Percentiles rank a stretch among this genome's conserved stretches.
phyloP scores from a whole-genome alignment of 305 asterid genomes.

The Fraxinus xanthoxyloides region DNA sequence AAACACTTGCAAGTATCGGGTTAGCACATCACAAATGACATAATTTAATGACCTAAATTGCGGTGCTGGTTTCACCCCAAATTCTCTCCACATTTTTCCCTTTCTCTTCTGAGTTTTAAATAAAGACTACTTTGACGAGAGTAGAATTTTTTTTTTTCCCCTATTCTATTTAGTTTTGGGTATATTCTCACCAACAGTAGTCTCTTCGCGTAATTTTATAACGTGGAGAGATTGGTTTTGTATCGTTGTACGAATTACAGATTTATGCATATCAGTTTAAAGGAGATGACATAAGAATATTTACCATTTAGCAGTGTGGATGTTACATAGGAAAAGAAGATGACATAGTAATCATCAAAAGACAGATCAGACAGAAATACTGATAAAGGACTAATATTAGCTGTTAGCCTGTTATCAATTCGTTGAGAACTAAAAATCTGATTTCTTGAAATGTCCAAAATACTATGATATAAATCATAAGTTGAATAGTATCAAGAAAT shows the following conservation, averaged over 20 bases:
- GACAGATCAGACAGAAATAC: constrained; percentile 15
- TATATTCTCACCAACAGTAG: not conserved
- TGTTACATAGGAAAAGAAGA: constrained; percentile 14
- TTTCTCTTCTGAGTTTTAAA: not conserved
- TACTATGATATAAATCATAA: too few relatives aligned
- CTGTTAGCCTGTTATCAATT: constrained; percentile 12
- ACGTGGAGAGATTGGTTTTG: not conserved
- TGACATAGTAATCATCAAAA: constrained; percentile 27
- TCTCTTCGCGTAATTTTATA: not conserved
- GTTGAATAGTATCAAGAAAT: not conserved
- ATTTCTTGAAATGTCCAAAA: constrained; percentile 24
- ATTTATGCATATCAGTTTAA: not conserved
- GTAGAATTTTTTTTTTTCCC: not conserved
- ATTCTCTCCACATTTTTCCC: not conserved
- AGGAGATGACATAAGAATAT: not conserved
- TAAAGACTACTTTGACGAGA: not conserved
- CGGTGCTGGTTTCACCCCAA: not conserved
- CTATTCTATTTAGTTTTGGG: not conserved
- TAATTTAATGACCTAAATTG: not conserved
- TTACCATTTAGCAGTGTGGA: not conserved
- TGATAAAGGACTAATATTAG: not conserved
- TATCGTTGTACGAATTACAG: not conserved
- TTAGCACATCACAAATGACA: constrained; percentile 8
- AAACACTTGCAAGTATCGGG: constrained; percentile 26
- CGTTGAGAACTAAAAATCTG: constrained; percentile 25